Conservation (phyloP, 2,329 filamentous ascomycete genomes). For the Parastagonospora avenae region DNA sequence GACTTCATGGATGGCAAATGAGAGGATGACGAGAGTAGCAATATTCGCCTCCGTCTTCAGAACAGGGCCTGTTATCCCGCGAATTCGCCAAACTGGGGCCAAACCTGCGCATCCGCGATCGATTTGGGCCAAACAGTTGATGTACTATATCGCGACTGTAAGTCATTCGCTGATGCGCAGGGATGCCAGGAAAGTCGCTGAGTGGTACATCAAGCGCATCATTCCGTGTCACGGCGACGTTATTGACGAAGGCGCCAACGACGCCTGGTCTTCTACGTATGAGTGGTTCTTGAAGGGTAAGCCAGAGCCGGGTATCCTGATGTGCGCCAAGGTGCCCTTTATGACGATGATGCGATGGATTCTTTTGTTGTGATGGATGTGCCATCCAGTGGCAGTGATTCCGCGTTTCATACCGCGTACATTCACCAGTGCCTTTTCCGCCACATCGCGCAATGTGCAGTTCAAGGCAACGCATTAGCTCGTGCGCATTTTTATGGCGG, state of each 20-base stretch:
- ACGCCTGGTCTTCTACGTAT: slow-evolving; percentile 13
- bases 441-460: too few relatives aligned
- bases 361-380: slow-evolving; percentile 11
- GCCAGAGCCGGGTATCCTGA: background rate
- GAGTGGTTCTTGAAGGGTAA: slow-evolving; percentile 15
- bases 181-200: slow-evolving; percentile 16
- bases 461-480: too few relatives aligned
- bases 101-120: slow-evolving; percentile 18
- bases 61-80: slow-evolving; percentile 6
- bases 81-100: slow-evolving; percentile 16
- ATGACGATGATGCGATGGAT: slow-evolving; percentile 14
- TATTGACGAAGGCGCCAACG: slow-evolving; percentile 5
- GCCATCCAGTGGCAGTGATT: too few relatives aligned
- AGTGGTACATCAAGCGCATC: slow-evolving; percentile 17
- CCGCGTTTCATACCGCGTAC: too few relatives aligned
- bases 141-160: slow-evolving; percentile 17
- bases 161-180: slow-evolving; percentile 16
- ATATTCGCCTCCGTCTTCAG: slow-evolving; percentile 16
- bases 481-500: too few relatives aligned
- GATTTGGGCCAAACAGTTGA: slow-evolving; percentile 16
- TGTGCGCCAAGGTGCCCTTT: slow-evolving; percentile 1
- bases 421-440: too few relatives aligned
- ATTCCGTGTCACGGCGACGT: slow-evolving; percentile 22
- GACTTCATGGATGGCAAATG: background rate
- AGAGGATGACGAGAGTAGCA: slow-evolving; percentile 7